A percentile compares a stretch with the other conserved stretches of the same genome.
phyloP scores from a whole-genome alignment of 2,329 filamentous ascomycete genomes.

The Sclerotinia sclerotiorum region DNA sequence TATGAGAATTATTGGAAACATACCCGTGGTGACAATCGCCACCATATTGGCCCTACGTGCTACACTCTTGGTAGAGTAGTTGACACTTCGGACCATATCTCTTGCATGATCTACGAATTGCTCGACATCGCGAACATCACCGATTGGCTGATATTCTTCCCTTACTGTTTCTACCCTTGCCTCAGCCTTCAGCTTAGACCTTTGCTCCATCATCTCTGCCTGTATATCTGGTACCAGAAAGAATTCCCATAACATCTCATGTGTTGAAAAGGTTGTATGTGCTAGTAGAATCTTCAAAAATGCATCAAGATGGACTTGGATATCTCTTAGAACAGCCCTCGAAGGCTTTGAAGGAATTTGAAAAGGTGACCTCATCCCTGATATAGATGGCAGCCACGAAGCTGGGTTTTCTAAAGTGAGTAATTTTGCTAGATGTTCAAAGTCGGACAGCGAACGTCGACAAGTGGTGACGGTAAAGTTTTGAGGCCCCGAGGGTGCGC shows the following conservation, averaged over 20 bases:
- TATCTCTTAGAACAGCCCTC: constrained; percentile 79
- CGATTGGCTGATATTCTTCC: constrained; percentile 84
- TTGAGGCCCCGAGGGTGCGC: constrained; percentile 75
- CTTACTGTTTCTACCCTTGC: constrained; percentile 78
- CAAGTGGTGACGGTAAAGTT: constrained; percentile 95
- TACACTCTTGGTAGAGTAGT: constrained; percentile 77
- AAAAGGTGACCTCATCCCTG: constrained; percentile 80
- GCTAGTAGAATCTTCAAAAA: constrained; percentile 83
- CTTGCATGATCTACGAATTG: constrained; percentile 88
- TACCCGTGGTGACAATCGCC: constrained; percentile 62
- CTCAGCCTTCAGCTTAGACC: constrained; percentile 83
- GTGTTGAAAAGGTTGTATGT: constrained; percentile 90
- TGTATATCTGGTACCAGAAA: constrained; percentile 95
- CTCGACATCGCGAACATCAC: constrained; percentile 84
- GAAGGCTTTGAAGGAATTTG: constrained; percentile 92
- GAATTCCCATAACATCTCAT: constrained; percentile 99
- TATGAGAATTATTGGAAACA: constrained; percentile 29
- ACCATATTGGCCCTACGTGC: constrained; percentile 76
- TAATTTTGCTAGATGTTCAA: constrained; percentile 84
- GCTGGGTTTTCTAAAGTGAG: constrained; percentile 88
- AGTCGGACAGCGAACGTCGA: constrained; percentile 81
- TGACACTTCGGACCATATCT: constrained; percentile 83
- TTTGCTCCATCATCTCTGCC: constrained; percentile 82
- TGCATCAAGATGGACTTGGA: constrained; percentile 81
- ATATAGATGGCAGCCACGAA: constrained; percentile 85